phyloP scores from a whole-genome alignment of 2,329 filamentous ascomycete species.

The Colletotrichum graminicola region DNA sequence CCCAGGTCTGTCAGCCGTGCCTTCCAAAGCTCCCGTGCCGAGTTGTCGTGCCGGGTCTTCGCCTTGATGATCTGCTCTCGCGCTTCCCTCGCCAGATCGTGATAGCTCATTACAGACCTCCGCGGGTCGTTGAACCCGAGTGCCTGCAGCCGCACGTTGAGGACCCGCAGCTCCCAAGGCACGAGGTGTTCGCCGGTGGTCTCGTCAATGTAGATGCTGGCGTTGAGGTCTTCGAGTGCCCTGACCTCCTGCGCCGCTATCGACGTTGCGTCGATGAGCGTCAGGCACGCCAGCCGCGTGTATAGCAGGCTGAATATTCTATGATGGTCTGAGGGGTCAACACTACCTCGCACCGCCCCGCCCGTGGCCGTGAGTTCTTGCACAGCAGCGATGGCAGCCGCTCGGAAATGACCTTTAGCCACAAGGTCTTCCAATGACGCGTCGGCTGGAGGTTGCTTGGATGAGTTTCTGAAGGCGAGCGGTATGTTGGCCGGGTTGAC shows the following conservation, averaged over 20 bases:
- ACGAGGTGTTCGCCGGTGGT: slow-evolving; percentile 73
- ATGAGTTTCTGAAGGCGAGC: slow-evolving; percentile 75
- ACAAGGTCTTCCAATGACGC: slow-evolving; percentile 78
- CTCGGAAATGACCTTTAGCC: slow-evolving; percentile 80
- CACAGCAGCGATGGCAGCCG: slow-evolving; percentile 77
- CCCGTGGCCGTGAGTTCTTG: slow-evolving; percentile 65
- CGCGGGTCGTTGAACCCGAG: slow-evolving; percentile 88
- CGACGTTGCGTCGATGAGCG: slow-evolving; percentile 79
- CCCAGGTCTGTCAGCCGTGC: slow-evolving; percentile 81
- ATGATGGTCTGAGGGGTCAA: slow-evolving; percentile 68
- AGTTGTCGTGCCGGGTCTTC: slow-evolving; percentile 58
- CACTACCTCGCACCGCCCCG: slow-evolving; percentile 41
- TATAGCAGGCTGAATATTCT: slow-evolving; percentile 84
- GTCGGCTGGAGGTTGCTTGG: slow-evolving; percentile 71
- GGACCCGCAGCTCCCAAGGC: slow-evolving; percentile 87
- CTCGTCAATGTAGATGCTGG: slow-evolving; percentile 68
- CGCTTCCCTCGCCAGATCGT: slow-evolving; percentile 86
- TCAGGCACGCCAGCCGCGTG: slow-evolving; percentile 83
- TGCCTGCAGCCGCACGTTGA: slow-evolving; percentile 86
- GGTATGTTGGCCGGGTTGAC: slow-evolving; percentile 74
- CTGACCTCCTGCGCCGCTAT: slow-evolving; percentile 77
- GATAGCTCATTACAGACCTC: slow-evolving; percentile 88
- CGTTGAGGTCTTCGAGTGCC: slow-evolving; percentile 71
- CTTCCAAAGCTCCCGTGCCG: slow-evolving; percentile 76
- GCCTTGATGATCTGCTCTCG: slow-evolving; percentile 69